Base-by-base conservation (phyloP, 139 green algal species). In the Diplosphaera chodatii region DNA sequence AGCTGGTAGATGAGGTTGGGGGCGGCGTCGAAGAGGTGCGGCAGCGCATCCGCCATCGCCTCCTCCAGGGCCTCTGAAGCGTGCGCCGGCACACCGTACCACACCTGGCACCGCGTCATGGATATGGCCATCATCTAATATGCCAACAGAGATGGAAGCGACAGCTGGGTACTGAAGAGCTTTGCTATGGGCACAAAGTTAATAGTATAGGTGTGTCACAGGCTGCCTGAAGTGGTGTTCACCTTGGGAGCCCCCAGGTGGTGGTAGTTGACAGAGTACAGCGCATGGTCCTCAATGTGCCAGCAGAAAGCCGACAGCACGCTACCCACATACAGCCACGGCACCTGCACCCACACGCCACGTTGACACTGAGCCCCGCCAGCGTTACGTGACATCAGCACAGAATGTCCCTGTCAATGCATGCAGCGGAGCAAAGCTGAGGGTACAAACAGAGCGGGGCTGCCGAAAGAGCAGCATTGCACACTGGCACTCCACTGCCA, bases 231-330 rank as follows among this genome's bases (percentile, higher is more conserved):
- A 31, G 32, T 16, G 29, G 37, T 0, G 21, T 70, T 25, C 63
- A 86, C 79, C 81, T 91, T 91, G 33, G 79, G 83, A 5, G 78
- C 71, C 28, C 85, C 88, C 73, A 75, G 83, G 82, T 96, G 91
- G 1, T 88, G 71, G 78, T 95, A 96, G 77, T 96, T 96, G 66
- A 96, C 79, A 55, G 85, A 94, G 81, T 91, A 95, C n/a, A 96
- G 81, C 20, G 77, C 83, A 75, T 95, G 89, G 71, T 95, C 89
- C 77, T 96, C 91, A 25, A 90, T 76, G 69, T 96, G 91, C 90
- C 88, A 94, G 71, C 82, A 88, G 72, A 92, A 94, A 23, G 86
- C 80, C 4, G 82, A 88, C 32, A 93, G 64, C 56, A 71, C 77
- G 41, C 72, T 83, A 63, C 87, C 87, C 33, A 92, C 81, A 63